Evolutionary conservation across 345 rosid species (phyloP).

Genomic region (Arabis hirsuta): DNA sequence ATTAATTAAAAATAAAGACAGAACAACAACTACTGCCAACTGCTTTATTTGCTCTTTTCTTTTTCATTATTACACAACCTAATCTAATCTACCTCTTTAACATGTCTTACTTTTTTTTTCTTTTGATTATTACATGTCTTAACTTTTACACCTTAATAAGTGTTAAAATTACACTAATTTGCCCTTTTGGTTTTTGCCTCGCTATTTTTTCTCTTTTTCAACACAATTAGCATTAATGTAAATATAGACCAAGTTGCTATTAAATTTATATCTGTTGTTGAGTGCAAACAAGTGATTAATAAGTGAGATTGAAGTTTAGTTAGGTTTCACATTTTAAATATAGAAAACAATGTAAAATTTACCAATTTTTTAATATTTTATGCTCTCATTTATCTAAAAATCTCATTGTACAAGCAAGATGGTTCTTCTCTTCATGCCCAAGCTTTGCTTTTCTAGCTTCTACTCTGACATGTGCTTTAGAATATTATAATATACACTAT

Average conservation of each 20-base stretch:
- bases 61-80: slow-evolving; percentile 47
- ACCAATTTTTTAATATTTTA: too few species aligned
- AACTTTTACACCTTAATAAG: slow-evolving; percentile 35
- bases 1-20: slow-evolving; percentile 56
- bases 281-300: not conserved
- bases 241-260: not conserved
- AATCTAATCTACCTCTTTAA: slow-evolving; percentile 45
- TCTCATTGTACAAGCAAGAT: slow-evolving; percentile 50
- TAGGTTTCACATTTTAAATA: too few species aligned
- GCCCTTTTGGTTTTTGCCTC: not conserved
- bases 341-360: too few species aligned
- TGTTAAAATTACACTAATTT: slow-evolving; percentile 11
- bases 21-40: slow-evolving; percentile 69
- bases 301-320: not conserved
- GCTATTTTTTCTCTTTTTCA: not conserved
- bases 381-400: slow-evolving; percentile 28
- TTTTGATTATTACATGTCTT: slow-evolving; percentile 34
- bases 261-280: not conserved
- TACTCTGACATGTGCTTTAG: slow-evolving; percentile 53
- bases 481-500: slow-evolving; percentile 34
- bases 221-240: not conserved
- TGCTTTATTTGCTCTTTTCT: slow-evolving; percentile 57
- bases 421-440: slow-evolving; percentile 79
- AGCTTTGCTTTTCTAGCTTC: slow-evolving; percentile 61
- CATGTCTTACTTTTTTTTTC: slow-evolving; percentile 14